A percentile compares a stretch with the other conserved stretches of the same genome.
phyloP scores from a whole-genome alignment of 2,329 filamentous ascomycete genomes.

The Davidsoniella virescens region DNA sequence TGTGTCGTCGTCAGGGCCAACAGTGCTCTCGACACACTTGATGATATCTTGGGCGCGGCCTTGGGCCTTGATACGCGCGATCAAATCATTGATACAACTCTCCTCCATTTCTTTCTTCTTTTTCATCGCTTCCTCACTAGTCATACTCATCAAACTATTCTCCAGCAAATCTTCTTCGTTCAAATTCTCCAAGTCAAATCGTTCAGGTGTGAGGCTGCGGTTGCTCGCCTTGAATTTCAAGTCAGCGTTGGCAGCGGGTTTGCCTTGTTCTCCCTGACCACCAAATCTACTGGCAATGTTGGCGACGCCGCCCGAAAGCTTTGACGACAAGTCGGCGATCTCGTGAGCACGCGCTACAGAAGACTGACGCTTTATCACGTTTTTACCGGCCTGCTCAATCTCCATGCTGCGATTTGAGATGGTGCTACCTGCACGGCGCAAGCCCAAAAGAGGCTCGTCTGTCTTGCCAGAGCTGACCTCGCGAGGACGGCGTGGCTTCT shows the following conservation, averaged over 20 bases:
- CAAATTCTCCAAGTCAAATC: background rate
- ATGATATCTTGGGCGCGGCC: constrained; percentile 6
- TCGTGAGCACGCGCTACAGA: constrained; percentile 5
- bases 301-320: constrained; percentile 19
- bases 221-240: background rate
- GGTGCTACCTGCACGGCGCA: constrained; percentile 1
- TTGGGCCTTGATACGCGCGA: constrained; percentile 8
- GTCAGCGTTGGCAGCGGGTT: background rate
- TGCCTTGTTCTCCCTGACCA: constrained; percentile 9
- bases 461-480: background rate
- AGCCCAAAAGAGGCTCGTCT: background rate
- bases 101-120: constrained; percentile 13
- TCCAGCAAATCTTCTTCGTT: background rate
- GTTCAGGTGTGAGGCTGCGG: constrained; percentile 3
- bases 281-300: constrained; percentile 22
- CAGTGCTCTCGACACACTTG: constrained; percentile 7
- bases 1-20: constrained; percentile 2
- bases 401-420: constrained; percentile 9
- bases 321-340: constrained; percentile 17
- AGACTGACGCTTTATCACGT: constrained; percentile 5
- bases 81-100: constrained; percentile 9
- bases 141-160: constrained; percentile 13
- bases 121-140: constrained; percentile 10
- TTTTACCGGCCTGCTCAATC: constrained; percentile 7
- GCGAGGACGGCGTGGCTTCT: background rate